These are phyloP conservation scores for Kwoniella newhampshirensis DNA, from an alignment of 768 basidiomycete genomes.

Conservation along the genomic window DNA sequence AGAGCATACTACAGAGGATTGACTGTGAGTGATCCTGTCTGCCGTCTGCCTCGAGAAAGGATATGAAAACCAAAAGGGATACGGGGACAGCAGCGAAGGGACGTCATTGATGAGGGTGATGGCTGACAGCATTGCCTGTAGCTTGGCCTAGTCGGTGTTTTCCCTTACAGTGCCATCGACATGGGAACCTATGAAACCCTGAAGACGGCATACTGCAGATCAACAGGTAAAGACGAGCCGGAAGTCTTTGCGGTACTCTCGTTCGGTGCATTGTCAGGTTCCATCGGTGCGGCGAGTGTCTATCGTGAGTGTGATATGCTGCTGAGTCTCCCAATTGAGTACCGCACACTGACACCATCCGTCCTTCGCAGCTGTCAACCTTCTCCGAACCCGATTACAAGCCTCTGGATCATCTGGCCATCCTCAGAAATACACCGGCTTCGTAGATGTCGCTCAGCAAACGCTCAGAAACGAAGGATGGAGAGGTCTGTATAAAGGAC, in stretches of 20 bases:
- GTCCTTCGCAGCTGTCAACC: constrained; percentile 54
- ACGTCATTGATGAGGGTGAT: too few species aligned
- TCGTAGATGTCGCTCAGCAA: constrained; percentile 74
- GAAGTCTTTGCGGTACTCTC: constrained; percentile 80
- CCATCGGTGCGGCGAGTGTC: constrained; percentile 83
- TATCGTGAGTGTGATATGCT: constrained; percentile 64
- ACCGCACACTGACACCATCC: too few species aligned
- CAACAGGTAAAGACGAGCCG: constrained; percentile 84
- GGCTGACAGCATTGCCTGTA: constrained; percentile 49
- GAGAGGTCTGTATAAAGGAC: constrained; percentile 87
- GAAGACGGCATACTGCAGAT: constrained; percentile 82
- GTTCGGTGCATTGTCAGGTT: constrained; percentile 90
- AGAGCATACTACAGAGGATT: constrained; percentile 88
- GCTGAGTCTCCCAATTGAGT: too few species aligned
- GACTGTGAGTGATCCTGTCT: constrained; percentile 66
- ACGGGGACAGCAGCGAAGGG: too few species aligned
- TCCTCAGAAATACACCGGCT: constrained; percentile 84
- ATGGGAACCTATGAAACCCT: constrained; percentile 88
- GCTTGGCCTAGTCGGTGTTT: constrained; percentile 94
- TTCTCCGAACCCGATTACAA: constrained; percentile 90
- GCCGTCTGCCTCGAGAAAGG: too few species aligned
- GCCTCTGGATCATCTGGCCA: constrained; percentile 95
- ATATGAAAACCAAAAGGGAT: too few species aligned
- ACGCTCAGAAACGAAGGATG: constrained; percentile 84
- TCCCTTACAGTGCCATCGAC: constrained; percentile 89